Evolutionary conservation across 441 rosid species (phyloP).

Genomic region (Omphalea diandra): DNA sequence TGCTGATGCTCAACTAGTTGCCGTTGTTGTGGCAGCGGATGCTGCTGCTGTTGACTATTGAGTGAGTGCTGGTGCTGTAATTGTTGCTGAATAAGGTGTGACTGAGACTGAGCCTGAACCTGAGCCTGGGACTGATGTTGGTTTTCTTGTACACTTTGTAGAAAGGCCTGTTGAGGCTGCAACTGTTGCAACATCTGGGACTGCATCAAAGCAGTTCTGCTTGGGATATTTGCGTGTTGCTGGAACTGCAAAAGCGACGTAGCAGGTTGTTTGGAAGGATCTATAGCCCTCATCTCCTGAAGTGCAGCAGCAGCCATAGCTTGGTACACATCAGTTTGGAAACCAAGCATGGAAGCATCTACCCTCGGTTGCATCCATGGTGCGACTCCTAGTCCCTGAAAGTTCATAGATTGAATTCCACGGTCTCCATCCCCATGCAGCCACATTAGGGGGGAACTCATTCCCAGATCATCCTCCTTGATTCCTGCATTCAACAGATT

Average conservation of each 20-base stretch:
- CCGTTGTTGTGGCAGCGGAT: slow-evolving; percentile 39
- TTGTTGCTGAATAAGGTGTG: slow-evolving; percentile 70
- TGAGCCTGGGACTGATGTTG: slow-evolving; percentile 54
- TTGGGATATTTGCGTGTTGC: slow-evolving; percentile 58
- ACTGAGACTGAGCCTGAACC: slow-evolving; percentile 45
- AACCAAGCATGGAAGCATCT: slow-evolving; percentile 78
- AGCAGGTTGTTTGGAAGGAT: slow-evolving; percentile 48
- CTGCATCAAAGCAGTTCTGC: slow-evolving; percentile 55
- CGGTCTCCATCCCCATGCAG: slow-evolving; percentile 63
- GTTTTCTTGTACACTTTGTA: slow-evolving; percentile 52
- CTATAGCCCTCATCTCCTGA: slow-evolving; percentile 84
- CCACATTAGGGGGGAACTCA: slow-evolving; percentile 88
- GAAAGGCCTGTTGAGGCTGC: slow-evolving; percentile 61
- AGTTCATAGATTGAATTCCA: slow-evolving; percentile 69
- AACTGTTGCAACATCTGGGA: slow-evolving; percentile 67
- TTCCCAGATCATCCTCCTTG: slow-evolving; percentile 71
- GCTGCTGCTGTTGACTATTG: slow-evolving; percentile 36
- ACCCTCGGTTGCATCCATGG: slow-evolving; percentile 97
- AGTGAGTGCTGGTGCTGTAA: slow-evolving; percentile 52
- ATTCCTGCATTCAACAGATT: slow-evolving; percentile 46
- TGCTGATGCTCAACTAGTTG: slow-evolving; percentile 67
- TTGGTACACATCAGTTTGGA: slow-evolving; percentile 88
- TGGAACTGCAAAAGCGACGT: slow-evolving; percentile 73
- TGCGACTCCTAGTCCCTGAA: slow-evolving; percentile 75
- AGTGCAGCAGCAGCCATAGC: slow-evolving; percentile 97